Percentiles rank a stretch among this genome's conserved stretches.
Evolutionary conservation across 768 basidiomycete species (phyloP).

Genomic region (Tricholoma furcatifolium): DNA sequence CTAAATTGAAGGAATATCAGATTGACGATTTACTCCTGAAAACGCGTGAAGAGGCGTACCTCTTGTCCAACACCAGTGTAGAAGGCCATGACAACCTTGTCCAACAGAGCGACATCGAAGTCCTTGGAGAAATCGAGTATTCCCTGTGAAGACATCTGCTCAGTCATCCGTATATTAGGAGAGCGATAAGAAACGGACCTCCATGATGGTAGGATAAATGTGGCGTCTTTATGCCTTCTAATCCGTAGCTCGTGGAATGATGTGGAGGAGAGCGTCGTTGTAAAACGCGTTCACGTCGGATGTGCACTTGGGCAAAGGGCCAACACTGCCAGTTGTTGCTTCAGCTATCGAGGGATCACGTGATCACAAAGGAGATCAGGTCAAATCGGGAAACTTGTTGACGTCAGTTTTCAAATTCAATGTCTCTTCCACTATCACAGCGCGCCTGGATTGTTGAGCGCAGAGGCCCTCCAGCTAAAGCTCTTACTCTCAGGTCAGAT

Average conservation of each 20-base stretch:
- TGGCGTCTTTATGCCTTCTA: constrained; percentile 8
- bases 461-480: constrained; percentile 30
- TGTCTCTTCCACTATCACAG: constrained; percentile 31
- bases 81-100: constrained; percentile 91
- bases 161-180: constrained; percentile 20
- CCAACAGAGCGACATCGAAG: constrained; percentile 90
- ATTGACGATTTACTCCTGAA: constrained; percentile 20
- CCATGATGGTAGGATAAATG: constrained; percentile 38
- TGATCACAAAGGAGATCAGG: constrained; percentile 1
- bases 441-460: constrained; percentile 38
- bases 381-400: neutral
- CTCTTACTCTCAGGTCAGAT: constrained; percentile 30
- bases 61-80: constrained; percentile 75
- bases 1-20: constrained; percentile 40
- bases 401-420: constrained; percentile 13
- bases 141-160: constrained; percentile 45
- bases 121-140: constrained; percentile 93
- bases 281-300: constrained; percentile 15
- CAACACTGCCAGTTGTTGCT: constrained; percentile 23
- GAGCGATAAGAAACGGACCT: constrained; percentile 33
- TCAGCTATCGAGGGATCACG: constrained; percentile 12
- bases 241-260: constrained; percentile 3
- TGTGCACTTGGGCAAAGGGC: constrained; percentile 44
- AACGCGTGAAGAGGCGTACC: constrained; percentile 43
- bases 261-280: constrained; percentile 1